Evolutionary conservation across 2,329 filamentous ascomycete genomes (phyloP).

Genomic region (Colletotrichum orbiculare): DNA sequence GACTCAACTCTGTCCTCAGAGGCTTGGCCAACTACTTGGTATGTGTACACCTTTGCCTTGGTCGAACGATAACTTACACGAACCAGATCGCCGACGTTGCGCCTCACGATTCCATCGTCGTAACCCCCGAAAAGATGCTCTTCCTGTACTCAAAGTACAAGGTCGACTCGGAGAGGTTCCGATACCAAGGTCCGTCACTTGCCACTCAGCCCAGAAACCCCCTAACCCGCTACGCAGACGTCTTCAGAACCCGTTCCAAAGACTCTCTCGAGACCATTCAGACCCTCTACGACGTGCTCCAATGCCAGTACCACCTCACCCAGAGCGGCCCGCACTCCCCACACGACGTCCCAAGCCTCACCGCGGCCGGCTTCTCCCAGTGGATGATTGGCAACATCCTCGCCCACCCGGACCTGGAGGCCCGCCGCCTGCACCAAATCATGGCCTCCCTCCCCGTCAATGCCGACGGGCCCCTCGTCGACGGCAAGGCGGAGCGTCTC

Average conservation of each 20-base stretch:
- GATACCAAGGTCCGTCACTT: conserved; percentile 70
- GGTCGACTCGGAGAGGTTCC: conserved; percentile 73
- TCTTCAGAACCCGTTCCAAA: conserved; percentile 59
- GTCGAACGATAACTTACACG: neutral
- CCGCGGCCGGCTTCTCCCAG: conserved; percentile 72
- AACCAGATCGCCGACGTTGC: conserved; percentile 46
- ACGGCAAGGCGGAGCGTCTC: conserved; percentile 76
- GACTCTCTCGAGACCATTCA: conserved; percentile 64
- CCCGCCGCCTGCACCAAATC: conserved; percentile 74
- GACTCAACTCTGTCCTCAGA: conserved; percentile 77
- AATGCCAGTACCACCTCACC: conserved; percentile 74
- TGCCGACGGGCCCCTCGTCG: conserved; percentile 58
- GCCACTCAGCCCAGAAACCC: neutral
- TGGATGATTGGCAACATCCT: conserved; percentile 81
- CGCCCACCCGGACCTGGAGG: conserved; percentile 81
- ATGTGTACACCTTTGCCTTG: conserved; percentile 42
- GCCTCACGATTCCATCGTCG: conserved; percentile 61
- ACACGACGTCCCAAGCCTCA: conserved; percentile 73
- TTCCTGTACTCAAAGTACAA: conserved; percentile 77
- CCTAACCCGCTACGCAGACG: conserved; percentile 48
- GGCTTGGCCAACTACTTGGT: conserved; percentile 82
- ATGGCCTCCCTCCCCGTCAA: conserved; percentile 77
- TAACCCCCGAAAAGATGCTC: conserved; percentile 80
- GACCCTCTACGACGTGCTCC: conserved; percentile 64
- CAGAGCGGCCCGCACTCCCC: conserved; percentile 62